Evolutionary conservation across 2,329 filamentous ascomycete genomes (phyloP).

Genomic region (Fusarium sp.): DNA sequence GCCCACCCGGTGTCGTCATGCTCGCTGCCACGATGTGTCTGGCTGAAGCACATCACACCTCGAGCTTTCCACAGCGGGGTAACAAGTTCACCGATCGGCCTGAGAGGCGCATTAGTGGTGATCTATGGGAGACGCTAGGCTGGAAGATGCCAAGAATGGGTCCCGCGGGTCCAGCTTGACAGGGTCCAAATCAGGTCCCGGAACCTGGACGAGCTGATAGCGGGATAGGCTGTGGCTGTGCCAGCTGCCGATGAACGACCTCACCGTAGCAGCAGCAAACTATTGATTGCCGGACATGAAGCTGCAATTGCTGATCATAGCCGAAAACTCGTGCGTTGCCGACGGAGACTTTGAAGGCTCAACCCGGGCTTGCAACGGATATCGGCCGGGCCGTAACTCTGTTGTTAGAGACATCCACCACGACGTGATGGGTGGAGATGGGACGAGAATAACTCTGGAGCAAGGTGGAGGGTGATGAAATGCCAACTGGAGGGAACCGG

Average conservation of each 20-base stretch:
- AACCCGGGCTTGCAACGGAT: constrained; percentile 1
- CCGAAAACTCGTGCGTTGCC: constrained; percentile 12
- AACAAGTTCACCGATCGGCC: constrained; percentile 38
- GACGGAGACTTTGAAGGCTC: constrained; percentile 9
- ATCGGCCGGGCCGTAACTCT: constrained; percentile 10
- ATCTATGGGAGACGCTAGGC: constrained; percentile 42
- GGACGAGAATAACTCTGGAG: constrained; percentile 4
- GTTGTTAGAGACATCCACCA: constrained; percentile 8
- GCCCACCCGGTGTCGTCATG: constrained; percentile 36
- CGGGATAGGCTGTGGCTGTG: constrained; percentile 42
- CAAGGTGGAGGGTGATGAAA: neutral
- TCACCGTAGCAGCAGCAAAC: constrained; percentile 3
- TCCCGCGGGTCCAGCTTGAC: constrained; percentile 44
- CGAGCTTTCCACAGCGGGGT: constrained; percentile 38
- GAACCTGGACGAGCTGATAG: constrained; percentile 47
- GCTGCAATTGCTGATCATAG: constrained; percentile 18
- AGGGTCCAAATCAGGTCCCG: constrained; percentile 43
- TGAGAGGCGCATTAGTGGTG: constrained; percentile 47
- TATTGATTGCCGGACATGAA: constrained; percentile 27
- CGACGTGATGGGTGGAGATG: neutral
- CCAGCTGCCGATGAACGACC: constrained; percentile 5
- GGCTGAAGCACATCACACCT: constrained; percentile 19
- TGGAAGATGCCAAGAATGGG: constrained; percentile 29
- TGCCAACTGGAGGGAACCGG: constrained; percentile 17
- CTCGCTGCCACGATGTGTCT: constrained; percentile 15